These are phyloP conservation scores for Ophiostoma perfectum DNA, from an alignment of 2,329 filamentous ascomycete species.

Conservation along the genomic window DNA sequence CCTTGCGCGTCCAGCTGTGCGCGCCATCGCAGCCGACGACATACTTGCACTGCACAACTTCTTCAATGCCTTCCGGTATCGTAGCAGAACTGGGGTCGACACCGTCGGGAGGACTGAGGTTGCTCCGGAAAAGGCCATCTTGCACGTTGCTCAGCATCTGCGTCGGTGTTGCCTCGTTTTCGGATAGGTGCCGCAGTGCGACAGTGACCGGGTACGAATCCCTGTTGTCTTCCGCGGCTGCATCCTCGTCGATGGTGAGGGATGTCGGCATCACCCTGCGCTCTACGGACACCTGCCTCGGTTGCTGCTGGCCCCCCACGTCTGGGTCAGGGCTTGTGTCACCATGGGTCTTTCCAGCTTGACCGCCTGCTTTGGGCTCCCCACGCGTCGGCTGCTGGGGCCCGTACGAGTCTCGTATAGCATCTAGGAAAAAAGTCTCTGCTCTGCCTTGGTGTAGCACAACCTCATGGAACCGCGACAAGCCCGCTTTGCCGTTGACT, in stretches of 20 bases:
- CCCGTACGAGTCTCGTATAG: conserved; percentile 32
- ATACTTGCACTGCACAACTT: conserved; percentile 53
- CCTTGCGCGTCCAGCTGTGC: conserved; percentile 57
- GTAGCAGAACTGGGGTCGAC: neutral
- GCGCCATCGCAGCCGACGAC: conserved; percentile 65
- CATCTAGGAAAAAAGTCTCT: conserved; percentile 59
- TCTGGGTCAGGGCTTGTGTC: neutral
- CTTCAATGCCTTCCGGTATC: conserved; percentile 33
- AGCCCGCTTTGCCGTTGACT: conserved; percentile 56
- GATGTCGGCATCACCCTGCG: conserved; percentile 50
- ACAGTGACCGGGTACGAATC: conserved; percentile 53
- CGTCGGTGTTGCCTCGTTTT: conserved; percentile 48
- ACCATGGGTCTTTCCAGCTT: conserved; percentile 35
- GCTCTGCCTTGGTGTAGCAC: conserved; percentile 68
- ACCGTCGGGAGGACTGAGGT: conserved; percentile 33
- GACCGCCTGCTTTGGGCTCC: conserved; percentile 44
- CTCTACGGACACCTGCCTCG: conserved; percentile 43
- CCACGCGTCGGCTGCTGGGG: conserved; percentile 43
- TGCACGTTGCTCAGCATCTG: conserved; percentile 36
- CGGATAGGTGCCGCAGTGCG: conserved; percentile 48
- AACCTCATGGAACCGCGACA: conserved; percentile 60
- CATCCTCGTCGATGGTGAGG: conserved; percentile 45
- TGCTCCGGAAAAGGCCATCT: conserved; percentile 53
- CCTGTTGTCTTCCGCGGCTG: conserved; percentile 38
- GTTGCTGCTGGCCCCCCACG: neutral